These are phyloP conservation scores for Calonectria pauciramosa DNA, from an alignment of 2,329 filamentous ascomycete species.

Conservation along the genomic window DNA sequence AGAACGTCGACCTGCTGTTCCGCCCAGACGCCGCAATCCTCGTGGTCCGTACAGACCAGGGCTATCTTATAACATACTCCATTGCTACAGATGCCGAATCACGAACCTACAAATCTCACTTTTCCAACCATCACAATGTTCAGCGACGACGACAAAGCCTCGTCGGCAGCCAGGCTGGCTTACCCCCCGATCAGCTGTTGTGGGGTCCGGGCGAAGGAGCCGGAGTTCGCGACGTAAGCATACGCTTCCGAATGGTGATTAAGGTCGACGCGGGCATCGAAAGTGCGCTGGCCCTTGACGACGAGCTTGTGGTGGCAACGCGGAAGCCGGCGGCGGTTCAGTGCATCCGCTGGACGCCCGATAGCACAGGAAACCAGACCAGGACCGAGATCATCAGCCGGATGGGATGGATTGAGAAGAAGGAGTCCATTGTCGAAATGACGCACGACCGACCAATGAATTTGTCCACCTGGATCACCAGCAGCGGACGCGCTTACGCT, in stretches of 20 bases:
- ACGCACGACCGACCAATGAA: slow-evolving; percentile 97
- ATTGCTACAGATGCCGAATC: slow-evolving; percentile 87
- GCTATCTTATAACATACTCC: slow-evolving; percentile 95
- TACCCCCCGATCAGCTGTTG: slow-evolving; percentile 72
- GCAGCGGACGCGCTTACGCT: slow-evolving; percentile 88
- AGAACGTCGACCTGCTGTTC: slow-evolving; percentile 86
- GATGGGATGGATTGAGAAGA: slow-evolving; percentile 88
- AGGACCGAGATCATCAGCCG: slow-evolving; percentile 90
- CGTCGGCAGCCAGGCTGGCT: slow-evolving; percentile 67
- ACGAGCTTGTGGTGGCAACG: slow-evolving; percentile 93
- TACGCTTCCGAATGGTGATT: slow-evolving; percentile 97
- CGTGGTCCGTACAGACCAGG: slow-evolving; percentile 87
- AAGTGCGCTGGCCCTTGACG: slow-evolving; percentile 88
- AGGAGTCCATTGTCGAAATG: slow-evolving; percentile 83
- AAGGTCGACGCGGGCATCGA: slow-evolving; percentile 97
- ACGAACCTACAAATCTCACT: slow-evolving; percentile 87
- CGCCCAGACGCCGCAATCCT: slow-evolving; percentile 93
- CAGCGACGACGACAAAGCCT: slow-evolving; percentile 74
- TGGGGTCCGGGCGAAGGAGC: slow-evolving; percentile 86
- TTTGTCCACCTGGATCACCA: slow-evolving; percentile 91
- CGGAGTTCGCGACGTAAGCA: slow-evolving; percentile 86
- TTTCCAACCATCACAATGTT: slow-evolving; percentile 76
- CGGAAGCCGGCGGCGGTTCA: slow-evolving; percentile 94
- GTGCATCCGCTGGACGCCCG: slow-evolving; percentile 94
- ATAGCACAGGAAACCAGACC: slow-evolving; percentile 85